Evolutionary conservation across 192 early-diverging fungal genomes (phyloP), one percentile per base, ranked within the genome.

Genomic region (Backusella westeae): DNA sequence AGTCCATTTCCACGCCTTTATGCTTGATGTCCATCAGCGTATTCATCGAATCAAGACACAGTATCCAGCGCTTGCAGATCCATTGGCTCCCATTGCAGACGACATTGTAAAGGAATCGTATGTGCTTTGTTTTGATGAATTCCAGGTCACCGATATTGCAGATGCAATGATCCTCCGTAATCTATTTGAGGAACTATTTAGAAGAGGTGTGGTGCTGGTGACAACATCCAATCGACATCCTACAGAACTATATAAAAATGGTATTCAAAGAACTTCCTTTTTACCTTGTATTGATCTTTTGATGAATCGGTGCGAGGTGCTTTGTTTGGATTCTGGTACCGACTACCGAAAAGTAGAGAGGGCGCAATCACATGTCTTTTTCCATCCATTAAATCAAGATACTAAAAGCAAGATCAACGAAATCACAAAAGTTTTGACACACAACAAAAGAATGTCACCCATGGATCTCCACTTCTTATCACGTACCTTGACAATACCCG

Each of bases 1-100:
- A 2, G 90, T 98, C 21, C 98, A 99, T 76, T 99, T 97, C 78
- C 95, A 99, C 76, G 92, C 93, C n/a, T 99, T 99, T 78, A 99
- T 99, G 98, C 86, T 93, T 9, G 95, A 97, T 69, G 87, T 97
- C 1, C 98, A 99, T 75, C 84, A 86, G 38, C 90, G 92, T 35
- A 85, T 92, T 44, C 91, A 93, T 78, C 73, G 79, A 7, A 83
- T 92, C 49, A 90, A 90, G 53, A 86, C 73, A 53, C 83, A 83
- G 3, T 84, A 89, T 38, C 72, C 82, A 21, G 70, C 80, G 34
- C 73, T 78, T 12, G 79, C 86, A 46, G 94, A 96, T 75, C 90
- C 93, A 4, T 82, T 96, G 5, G 88, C 90, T 0, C 84, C 84
- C 0, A 89, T 99, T 68, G 95, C 98, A 2, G 86, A 88, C 26